Evolutionary conservation across 495 filamentous ascomycete genomes (phyloP), one percentile per base, ranked within the genome.

Genomic region (Aspergillus kassunensis): DNA sequence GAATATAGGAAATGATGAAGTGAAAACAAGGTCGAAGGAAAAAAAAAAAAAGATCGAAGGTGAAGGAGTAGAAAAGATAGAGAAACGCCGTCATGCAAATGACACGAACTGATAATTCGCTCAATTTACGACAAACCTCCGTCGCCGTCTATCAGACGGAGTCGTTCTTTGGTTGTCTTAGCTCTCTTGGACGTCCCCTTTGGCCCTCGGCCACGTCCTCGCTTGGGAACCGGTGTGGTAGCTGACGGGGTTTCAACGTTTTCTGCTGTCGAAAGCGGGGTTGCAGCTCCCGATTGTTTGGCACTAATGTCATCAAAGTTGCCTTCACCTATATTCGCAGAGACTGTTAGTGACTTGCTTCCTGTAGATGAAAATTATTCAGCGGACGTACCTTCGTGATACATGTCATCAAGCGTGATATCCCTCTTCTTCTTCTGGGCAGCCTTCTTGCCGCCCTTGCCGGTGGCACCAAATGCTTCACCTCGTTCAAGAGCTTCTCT

Each of bases 361-460:
- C 6, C 23, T 16, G 29, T 33, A 19, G 9, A 1, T 24, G 6
- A 30, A 15, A 5, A 21, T 3, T 15, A 18, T 47, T 58, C 19
- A 23, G 37, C 21, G 30, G 49, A 74, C 86, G 77, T 72, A 96
- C 91, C 91, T 80, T 97, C 91, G 71, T 97, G 91, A 74, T 97
- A 97, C 90, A 97, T 89, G 64, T 96, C 91, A 70, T 97, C 91
- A 72, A 97, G 69, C 61, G 85, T 92, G 47, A 91, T 78, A 45
- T 84, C 82, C 74, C 90, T 91, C 69, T 85, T 87, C 35, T 81
- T 73, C 67, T 83, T 87, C 55, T 64, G 64, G 10, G 67, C 70
- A 39, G 37, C 77, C 60, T 77, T 81, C 70, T 81, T 82, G 11
- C 73, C 76, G 56, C 80, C 80, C 57, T 79, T 80, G 40, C n/a